A percentile compares a stretch with the other conserved stretches of the same genome.
Evolutionary conservation across 2,329 filamentous ascomycete genomes (phyloP).

Genomic region (Xenoacremonium recifei): DNA sequence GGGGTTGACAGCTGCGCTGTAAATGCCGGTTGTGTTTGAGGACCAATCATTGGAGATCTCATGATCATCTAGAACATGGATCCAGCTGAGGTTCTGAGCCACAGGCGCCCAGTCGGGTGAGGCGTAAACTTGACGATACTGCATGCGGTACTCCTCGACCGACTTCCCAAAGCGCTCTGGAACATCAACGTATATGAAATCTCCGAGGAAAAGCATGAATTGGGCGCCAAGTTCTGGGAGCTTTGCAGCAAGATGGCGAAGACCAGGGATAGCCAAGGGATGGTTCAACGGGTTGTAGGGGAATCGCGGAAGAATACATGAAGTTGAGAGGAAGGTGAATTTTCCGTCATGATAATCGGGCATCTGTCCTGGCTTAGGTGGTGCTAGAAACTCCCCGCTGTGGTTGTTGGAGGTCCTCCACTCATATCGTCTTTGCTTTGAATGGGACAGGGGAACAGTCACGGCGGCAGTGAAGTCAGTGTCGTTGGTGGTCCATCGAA

Average conservation of each 20-base stretch:
- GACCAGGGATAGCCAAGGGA: slow-evolving; percentile 76
- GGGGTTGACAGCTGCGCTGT: slow-evolving; percentile 75
- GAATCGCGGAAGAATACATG: slow-evolving; percentile 87
- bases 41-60: slow-evolving; percentile 96
- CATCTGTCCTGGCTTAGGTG: slow-evolving; percentile 66
- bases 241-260: slow-evolving; percentile 72
- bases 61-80: slow-evolving; percentile 95
- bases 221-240: slow-evolving; percentile 71
- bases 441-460: slow-evolving; percentile 60
- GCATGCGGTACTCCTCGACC: slow-evolving; percentile 76
- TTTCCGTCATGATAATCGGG: slow-evolving; percentile 61
- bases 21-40: slow-evolving; percentile 76
- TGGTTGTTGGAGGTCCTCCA: slow-evolving; percentile 88
- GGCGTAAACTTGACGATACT: slow-evolving; percentile 94
- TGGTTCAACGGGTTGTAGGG: slow-evolving; percentile 86
- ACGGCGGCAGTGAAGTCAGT: slow-evolving; percentile 82
- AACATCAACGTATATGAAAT: slow-evolving; percentile 91
- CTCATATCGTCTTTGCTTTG: slow-evolving; percentile 73
- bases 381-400: slow-evolving; percentile 75
- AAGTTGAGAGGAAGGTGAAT: slow-evolving; percentile 89
- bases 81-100: slow-evolving; percentile 84
- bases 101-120: slow-evolving; percentile 86
- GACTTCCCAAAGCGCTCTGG: slow-evolving; percentile 73
- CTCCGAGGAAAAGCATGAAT: slow-evolving; percentile 79
- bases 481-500: slow-evolving; percentile 66